Base-by-base conservation (phyloP, 495 filamentous ascomycete species). In the Penicillium waksmanii region DNA sequence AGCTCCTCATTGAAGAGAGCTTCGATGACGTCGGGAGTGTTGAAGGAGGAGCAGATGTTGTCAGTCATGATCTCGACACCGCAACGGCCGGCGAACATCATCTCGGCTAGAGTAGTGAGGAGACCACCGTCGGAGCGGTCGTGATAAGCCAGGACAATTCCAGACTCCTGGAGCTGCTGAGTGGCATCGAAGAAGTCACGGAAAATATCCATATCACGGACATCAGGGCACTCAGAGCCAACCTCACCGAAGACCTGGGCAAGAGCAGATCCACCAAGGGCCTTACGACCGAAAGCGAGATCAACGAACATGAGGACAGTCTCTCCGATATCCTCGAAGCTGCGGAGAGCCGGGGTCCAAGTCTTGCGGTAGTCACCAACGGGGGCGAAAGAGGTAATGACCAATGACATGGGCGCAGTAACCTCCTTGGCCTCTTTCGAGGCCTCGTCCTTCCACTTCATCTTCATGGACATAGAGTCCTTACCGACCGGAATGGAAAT, bases 381-480 rank as follows among this genome's bases (percentile, higher is more conserved):
- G 0, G 89, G 83, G 0, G 90, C 87, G 71, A 98, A 97, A 7
- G 96, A 90, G 6, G 96, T 90, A 59, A 97, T 89, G 48, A 97
- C 87, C 11, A 96, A 82, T 0, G 95, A 93, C 58, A 97, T 83
- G 1, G 95, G 96, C 0, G 96, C 89, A 23, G 91, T 97, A 44
- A 98, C 93, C 64, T 92, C 91, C 79, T 89, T 96, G 9, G 80
- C 71, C 44, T 84, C 76, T 44, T 86, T 85, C 8, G 81, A 84
- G 51, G 86, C 81, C 40, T 81, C 79, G 55, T 95, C 91, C 64
- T 85, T 89, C 96, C 95, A 98, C 56, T 91, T 89, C 77, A 95
- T 93, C 80, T 97, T 97, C 95, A 98, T 98, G 15, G 92, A 96
- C 76, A 95, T 96, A 5, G 94, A 97, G 71, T 98, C 95, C 77